Base-by-base conservation (phyloP, 2,329 filamentous ascomycete genomes). In the Ilyonectria sp. region DNA sequence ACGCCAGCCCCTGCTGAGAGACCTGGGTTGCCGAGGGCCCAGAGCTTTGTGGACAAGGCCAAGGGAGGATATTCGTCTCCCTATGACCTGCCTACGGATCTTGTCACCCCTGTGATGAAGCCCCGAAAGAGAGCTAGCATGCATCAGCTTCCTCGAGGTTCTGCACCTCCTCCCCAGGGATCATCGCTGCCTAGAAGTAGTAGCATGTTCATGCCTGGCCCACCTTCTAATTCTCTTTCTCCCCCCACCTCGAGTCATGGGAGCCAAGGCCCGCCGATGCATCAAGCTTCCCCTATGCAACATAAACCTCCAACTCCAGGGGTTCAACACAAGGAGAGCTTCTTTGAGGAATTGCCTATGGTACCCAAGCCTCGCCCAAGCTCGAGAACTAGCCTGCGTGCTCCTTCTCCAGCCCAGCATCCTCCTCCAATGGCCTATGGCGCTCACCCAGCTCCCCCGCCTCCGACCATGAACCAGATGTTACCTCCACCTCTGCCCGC, bases 51-150 rank as follows among this genome's bases (percentile, higher is more conserved):
- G 6, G 92, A 95, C 79, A 97, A 97, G 80, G 85, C 94, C 3
- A 98, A 97, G 81, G 93, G 93, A 63, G 95, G 95, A 8, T 99
- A 99, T 79, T 88, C 92, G 55, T 98, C 95, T 21, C 96, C 96
- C 0, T 99, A 98, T 75, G 97, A 99, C 82, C 86, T 99, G 21
- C 96, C 96, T 4, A 93, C 96, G 81, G 95, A 98, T 61, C 88
- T 99, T 33, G 73, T 82, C 43, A 76, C 70, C 29, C 77, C 74
- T 6, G 68, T 76, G 17, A 88, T 92, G 31, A 92, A 92, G 73
- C 90, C 92, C 75, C 86, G 90, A 79, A 91, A 92, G 83, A 85
- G 91, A 59, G 79, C 84, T 6, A 90, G 87, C 75, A 85, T 87
- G 74, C 89, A 89, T 65, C 88, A 88, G 60, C 81, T 87, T 49